Evolutionary conservation across 371 early-diverging fungal species (phyloP).

Genomic region (Umbelopsis sp.): DNA sequence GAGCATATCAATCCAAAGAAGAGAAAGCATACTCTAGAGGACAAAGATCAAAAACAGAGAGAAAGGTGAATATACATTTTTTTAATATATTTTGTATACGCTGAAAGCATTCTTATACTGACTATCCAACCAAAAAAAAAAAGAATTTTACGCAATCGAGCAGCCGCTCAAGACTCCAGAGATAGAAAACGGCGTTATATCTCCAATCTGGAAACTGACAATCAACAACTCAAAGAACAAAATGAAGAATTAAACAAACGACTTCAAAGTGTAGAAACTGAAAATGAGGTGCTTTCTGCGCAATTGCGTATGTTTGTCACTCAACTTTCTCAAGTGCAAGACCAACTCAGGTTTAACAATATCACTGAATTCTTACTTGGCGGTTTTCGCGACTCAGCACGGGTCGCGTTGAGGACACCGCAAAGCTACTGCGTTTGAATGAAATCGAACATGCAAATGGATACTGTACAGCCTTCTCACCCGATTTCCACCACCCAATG

Average conservation of each 20-base stretch:
- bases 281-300: conserved; percentile 59
- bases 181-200: conserved; percentile 87
- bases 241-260: conserved; percentile 65
- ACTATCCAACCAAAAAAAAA: conserved; percentile 1
- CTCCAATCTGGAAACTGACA: conserved; percentile 73
- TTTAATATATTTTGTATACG: background rate
- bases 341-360: conserved; percentile 47
- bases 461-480: conserved; percentile 7
- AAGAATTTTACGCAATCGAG: conserved; percentile 86
- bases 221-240: conserved; percentile 66
- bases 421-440: conserved; percentile 3
- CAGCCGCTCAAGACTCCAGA: conserved; percentile 88
- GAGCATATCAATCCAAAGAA: conserved; percentile 30
- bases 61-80: conserved; percentile 31
- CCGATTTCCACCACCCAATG: conserved; percentile 36
- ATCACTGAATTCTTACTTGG: conserved; percentile 39
- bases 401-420: conserved; percentile 43
- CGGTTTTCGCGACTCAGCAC: conserved; percentile 65
- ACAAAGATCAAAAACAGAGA: conserved; percentile 54
- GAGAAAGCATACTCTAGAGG: conserved; percentile 40
- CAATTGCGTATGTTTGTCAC: conserved; percentile 62
- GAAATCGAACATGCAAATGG: background rate
- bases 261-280: conserved; percentile 65
- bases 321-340: conserved; percentile 57
- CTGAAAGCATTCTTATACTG: background rate